These are phyloP conservation scores for Paecilomyces sp. DNA, from an alignment of 2,329 filamentous ascomycete genomes.

Conservation along the genomic window DNA sequence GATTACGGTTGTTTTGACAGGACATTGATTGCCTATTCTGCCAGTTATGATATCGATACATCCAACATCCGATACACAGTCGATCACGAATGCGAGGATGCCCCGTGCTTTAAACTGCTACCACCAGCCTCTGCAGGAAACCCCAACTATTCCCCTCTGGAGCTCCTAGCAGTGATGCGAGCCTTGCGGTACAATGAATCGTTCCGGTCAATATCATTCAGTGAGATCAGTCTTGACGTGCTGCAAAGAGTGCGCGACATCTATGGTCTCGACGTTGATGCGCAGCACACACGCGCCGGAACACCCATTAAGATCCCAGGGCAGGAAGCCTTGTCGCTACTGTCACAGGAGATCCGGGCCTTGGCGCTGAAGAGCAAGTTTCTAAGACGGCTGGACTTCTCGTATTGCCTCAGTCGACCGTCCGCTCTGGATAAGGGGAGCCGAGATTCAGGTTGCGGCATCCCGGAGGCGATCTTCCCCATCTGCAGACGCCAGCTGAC, in stretches of 20 bases:
- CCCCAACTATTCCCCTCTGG: slow-evolving; percentile 51
- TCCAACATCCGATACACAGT: slow-evolving; percentile 60
- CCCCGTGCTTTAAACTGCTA: slow-evolving; percentile 58
- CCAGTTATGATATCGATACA: slow-evolving; percentile 61
- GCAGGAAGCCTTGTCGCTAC: slow-evolving; percentile 48
- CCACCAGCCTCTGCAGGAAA: slow-evolving; percentile 44
- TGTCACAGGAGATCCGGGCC: slow-evolving; percentile 63
- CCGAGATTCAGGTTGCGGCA: slow-evolving; percentile 59
- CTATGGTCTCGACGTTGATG: slow-evolving; percentile 56
- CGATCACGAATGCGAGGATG: slow-evolving; percentile 57
- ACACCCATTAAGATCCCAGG: slow-evolving; percentile 47
- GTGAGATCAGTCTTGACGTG: slow-evolving; percentile 55
- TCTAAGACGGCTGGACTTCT: slow-evolving; percentile 59
- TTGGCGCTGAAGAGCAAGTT: slow-evolving; percentile 59
- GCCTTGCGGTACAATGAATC: slow-evolving; percentile 64
- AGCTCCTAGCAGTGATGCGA: slow-evolving; percentile 64
- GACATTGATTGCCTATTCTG: slow-evolving; percentile 62
- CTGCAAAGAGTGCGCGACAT: slow-evolving; percentile 56
- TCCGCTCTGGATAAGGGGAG: slow-evolving; percentile 42
- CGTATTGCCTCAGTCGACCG: slow-evolving; percentile 51
- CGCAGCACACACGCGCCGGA: slow-evolving; percentile 53
- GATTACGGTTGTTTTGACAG: slow-evolving; percentile 60
- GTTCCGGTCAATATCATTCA: slow-evolving; percentile 62
- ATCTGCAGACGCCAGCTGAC: slow-evolving; percentile 61
- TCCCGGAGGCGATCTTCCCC: slow-evolving; percentile 62